These are phyloP conservation scores for Penicillium pancosmium DNA, from an alignment of 495 filamentous ascomycete species.

Conservation along the genomic window DNA sequence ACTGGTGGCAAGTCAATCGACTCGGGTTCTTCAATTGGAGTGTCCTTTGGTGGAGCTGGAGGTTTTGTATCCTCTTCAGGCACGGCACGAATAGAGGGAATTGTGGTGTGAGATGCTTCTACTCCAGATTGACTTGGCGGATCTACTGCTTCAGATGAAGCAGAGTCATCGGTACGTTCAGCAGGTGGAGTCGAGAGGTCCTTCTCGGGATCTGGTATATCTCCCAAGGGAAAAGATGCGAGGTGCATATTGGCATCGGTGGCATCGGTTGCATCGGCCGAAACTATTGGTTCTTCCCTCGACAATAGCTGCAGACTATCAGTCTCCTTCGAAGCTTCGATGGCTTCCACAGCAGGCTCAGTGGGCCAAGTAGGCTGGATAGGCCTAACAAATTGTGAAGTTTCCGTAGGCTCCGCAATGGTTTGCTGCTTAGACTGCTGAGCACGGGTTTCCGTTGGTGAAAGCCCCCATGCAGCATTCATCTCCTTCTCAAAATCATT, in stretches of 20 bases:
- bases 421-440: slow-evolving; percentile 2
- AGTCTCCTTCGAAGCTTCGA: not conserved
- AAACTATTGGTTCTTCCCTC: slow-evolving; percentile 11
- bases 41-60: slow-evolving; percentile 6
- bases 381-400: not conserved
- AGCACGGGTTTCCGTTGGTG: slow-evolving; percentile 17
- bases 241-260: not conserved
- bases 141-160: not conserved
- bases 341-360: not conserved
- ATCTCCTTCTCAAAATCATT: slow-evolving; percentile 21
- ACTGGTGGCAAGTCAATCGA: slow-evolving; percentile 1
- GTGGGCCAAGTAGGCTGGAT: not conserved
- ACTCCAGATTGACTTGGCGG: slow-evolving; percentile 2
- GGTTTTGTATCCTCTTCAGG: slow-evolving; percentile 14
- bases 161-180: slow-evolving; percentile 6
- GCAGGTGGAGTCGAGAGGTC: not conserved
- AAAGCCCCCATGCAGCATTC: slow-evolving; percentile 31
- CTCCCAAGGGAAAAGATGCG: not conserved
- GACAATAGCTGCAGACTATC: not conserved
- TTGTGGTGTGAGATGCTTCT: not conserved
- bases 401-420: not conserved
- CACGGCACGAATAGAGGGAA: slow-evolving; percentile 24
- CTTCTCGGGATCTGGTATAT: not conserved
- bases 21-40: not conserved
- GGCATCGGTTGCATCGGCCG: not conserved